Evolutionary conservation across 202 grass and related monocot species (phyloP).

Genomic region (Carex arenaria): DNA sequence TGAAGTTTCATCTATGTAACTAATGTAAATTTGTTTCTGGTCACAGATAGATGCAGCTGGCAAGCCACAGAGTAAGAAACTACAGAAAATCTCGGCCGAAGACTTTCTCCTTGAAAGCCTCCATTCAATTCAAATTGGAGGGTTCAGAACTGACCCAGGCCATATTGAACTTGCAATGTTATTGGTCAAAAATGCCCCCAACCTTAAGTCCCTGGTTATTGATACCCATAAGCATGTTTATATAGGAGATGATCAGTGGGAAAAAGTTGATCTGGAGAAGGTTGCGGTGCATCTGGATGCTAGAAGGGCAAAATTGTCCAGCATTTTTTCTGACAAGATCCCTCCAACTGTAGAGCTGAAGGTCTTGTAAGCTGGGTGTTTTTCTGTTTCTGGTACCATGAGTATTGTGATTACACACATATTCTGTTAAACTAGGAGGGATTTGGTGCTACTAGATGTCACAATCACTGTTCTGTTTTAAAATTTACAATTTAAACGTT

Average conservation of each 20-base stretch:
- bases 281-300: not conserved
- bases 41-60: not conserved
- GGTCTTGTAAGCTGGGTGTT: not conserved
- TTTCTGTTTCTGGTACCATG: too few relatives aligned
- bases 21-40: not conserved
- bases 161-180: constrained; percentile 10
- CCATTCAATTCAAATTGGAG: not conserved
- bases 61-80: not conserved
- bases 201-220: not conserved
- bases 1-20: not conserved
- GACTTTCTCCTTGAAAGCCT: not conserved
- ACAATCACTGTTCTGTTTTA: too few relatives aligned
- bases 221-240: not conserved
- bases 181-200: not conserved
- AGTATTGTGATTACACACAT: too few relatives aligned
- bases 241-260: not conserved
- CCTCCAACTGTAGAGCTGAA: constrained; percentile 1
- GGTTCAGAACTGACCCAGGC: not conserved
- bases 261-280: not conserved
- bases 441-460: too few relatives aligned
- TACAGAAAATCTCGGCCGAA: not conserved
- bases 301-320: not conserved
- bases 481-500: too few relatives aligned
- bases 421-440: too few relatives aligned
- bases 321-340: not conserved